Percentiles rank a stretch among this genome's conserved stretches.
phyloP scores from a whole-genome alignment of 805 yeast genomes.

The Lipomyces anomalus region DNA sequence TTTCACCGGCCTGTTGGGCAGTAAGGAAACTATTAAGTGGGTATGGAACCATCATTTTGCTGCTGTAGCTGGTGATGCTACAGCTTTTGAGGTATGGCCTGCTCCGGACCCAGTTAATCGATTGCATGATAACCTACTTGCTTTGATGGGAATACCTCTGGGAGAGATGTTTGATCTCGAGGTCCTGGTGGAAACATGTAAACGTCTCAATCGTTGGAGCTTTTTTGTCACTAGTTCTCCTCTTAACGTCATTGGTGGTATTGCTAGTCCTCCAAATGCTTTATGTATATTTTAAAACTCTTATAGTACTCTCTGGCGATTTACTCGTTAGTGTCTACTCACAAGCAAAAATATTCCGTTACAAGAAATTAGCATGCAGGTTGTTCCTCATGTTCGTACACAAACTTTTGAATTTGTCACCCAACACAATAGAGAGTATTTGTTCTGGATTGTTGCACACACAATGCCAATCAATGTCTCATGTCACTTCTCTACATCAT shows the following conservation, averaged over 20 bases:
- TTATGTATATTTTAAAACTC: conserved; percentile 37
- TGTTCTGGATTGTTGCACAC: too few species aligned
- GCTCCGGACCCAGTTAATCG: conserved; percentile 12
- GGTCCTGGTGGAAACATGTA: conserved; percentile 26
- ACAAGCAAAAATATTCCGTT: too few species aligned
- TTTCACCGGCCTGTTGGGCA: conserved; percentile 27
- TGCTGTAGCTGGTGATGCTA: conserved; percentile 30
- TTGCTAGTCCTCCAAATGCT: conserved; percentile 39
- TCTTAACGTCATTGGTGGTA: conserved; percentile 31
- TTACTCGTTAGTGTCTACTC: too few species aligned
- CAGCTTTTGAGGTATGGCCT: conserved; percentile 28
- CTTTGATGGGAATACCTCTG: conserved; percentile 33
- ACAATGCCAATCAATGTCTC: too few species aligned
- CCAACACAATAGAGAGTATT: too few species aligned
- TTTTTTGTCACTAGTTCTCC: conserved; percentile 33
- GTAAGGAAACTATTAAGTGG: conserved; percentile 27
- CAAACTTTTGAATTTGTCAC: too few species aligned
- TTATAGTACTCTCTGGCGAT: too few species aligned
- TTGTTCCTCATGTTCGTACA: too few species aligned
- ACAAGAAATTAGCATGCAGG: too few species aligned
- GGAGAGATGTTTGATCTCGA: conserved; percentile 33
- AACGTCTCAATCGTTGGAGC: conserved; percentile 25
- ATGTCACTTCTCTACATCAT: too few species aligned
- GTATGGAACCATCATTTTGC: too few species aligned
- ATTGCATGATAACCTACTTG: conserved; percentile 29